A percentile compares a stretch with the other conserved stretches of the same genome.
Evolutionary conservation across 2,329 filamentous ascomycete genomes (phyloP).

Genomic region (Alternaria atra): DNA sequence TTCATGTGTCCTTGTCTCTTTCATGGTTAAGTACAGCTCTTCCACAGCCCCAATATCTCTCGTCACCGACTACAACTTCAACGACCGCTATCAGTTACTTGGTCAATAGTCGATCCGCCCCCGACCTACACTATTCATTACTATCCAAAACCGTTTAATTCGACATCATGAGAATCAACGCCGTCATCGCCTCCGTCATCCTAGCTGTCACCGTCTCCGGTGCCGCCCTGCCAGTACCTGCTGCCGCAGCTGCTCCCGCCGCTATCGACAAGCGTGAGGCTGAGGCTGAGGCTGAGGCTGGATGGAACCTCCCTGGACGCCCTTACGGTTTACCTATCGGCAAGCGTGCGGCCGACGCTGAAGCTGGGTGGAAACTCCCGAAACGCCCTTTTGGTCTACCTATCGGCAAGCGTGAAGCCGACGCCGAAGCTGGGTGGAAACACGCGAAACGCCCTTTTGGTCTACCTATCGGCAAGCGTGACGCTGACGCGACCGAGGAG

Average conservation of each 20-base stretch:
- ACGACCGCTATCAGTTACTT: constrained; percentile 14
- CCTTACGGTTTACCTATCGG: constrained; percentile 27
- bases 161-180: constrained; percentile 60
- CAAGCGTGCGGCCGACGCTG: constrained; percentile 48
- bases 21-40: constrained; percentile 20
- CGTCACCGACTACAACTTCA: constrained; percentile 22
- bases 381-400: constrained; percentile 24
- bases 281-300: constrained; percentile 14
- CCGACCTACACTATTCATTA: constrained; percentile 25
- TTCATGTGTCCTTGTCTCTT: constrained; percentile 10
- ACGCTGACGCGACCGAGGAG: constrained; percentile 22
- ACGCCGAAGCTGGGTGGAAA: constrained; percentile 25
- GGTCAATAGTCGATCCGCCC: constrained; percentile 15
- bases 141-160: constrained; percentile 22
- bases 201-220: constrained; percentile 54
- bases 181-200: constrained; percentile 52
- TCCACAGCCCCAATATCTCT: constrained; percentile 8
- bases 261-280: constrained; percentile 14
- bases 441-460: constrained; percentile 5
- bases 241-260: constrained; percentile 12
- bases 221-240: constrained; percentile 51
- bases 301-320: constrained; percentile 4
- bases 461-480: constrained; percentile 25
- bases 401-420: constrained; percentile 45
- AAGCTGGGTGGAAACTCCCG: constrained; percentile 28